Evolutionary conservation across 2,329 filamentous ascomycete genomes (phyloP).

Genomic region (Fulvia fulva): DNA sequence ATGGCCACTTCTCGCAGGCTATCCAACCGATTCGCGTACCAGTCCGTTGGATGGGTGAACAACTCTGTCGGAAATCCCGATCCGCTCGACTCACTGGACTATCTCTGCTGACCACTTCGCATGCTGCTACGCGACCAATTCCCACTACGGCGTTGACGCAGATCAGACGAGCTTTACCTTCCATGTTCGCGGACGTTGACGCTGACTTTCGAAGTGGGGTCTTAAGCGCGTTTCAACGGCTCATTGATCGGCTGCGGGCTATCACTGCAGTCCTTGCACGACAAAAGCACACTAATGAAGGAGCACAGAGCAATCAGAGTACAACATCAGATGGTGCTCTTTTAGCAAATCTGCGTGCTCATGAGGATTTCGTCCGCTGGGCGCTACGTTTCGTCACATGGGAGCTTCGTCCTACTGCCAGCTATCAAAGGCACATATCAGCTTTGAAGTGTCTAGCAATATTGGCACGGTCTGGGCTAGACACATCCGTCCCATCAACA

Average conservation of each 20-base stretch:
- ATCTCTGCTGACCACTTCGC: conserved; percentile 72
- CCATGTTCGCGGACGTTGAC: conserved; percentile 78
- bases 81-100: conserved; percentile 72
- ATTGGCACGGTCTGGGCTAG: conserved; percentile 67
- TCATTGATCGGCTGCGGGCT: conserved; percentile 71
- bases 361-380: conserved; percentile 62
- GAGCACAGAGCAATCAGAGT: too few species aligned
- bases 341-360: neutral
- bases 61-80: conserved; percentile 36
- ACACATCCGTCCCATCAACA: conserved; percentile 41
- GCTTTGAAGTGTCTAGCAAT: conserved; percentile 67
- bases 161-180: conserved; percentile 62
- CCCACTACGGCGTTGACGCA: conserved; percentile 58
- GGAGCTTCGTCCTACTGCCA: conserved; percentile 75
- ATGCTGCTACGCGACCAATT: conserved; percentile 70
- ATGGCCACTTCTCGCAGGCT: conserved; percentile 15
- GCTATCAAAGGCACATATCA: conserved; percentile 85
- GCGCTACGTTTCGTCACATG: conserved; percentile 67
- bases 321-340: neutral
- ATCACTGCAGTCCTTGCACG: conserved; percentile 54
- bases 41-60: conserved; percentile 41
- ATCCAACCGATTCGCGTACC: conserved; percentile 49
- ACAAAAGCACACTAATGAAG: conserved; percentile 5
- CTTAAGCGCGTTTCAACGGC: conserved; percentile 66
- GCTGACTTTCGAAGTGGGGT: conserved; percentile 82